Conservation (phyloP, 1,284 basidiomycete species). For the Ganoderma leucocontextum region DNA sequence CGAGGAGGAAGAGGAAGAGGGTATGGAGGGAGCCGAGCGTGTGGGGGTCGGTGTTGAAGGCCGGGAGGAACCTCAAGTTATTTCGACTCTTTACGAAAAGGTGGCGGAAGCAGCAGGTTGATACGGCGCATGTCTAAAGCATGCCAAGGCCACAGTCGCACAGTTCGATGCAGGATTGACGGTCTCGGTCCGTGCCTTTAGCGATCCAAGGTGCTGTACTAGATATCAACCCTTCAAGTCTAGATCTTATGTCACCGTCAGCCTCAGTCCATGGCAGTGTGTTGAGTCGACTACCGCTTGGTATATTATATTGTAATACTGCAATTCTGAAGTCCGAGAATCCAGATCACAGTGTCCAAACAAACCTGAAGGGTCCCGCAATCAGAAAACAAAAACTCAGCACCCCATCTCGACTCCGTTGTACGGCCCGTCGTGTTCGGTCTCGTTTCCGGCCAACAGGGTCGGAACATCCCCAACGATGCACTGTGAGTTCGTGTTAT, state of each 20-base stretch:
- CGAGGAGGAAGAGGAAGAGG: not conserved
- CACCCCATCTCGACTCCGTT: constrained; percentile 63
- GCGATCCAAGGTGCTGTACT: no score
- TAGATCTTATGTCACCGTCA: not conserved
- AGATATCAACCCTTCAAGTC: no score
- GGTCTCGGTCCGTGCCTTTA: no score
- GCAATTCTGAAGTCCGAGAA: not conserved
- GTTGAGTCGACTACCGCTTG: not conserved
- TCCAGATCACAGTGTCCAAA: not conserved
- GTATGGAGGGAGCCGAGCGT: not conserved
- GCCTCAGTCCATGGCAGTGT: not conserved
- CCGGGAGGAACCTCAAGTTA: not conserved
- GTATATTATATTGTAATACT: not conserved
- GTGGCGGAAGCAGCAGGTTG: not conserved
- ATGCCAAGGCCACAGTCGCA: no score
- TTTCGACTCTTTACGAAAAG: not conserved
- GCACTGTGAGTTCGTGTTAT: constrained; percentile 60
- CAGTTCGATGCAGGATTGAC: no score
- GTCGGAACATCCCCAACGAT: constrained; percentile 62
- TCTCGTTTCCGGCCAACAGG: constrained; percentile 51
- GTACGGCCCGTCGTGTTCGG: constrained; percentile 68
- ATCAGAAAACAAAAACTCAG: constrained; percentile 25
- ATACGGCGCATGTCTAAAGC: no score
- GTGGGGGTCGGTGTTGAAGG: not conserved
- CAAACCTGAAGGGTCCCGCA: not conserved